Percentiles rank a stretch among this genome's conserved stretches.
These are phyloP conservation scores for Pterula multifida DNA, from an alignment of 1,284 basidiomycete genomes.

Conservation along the genomic window DNA sequence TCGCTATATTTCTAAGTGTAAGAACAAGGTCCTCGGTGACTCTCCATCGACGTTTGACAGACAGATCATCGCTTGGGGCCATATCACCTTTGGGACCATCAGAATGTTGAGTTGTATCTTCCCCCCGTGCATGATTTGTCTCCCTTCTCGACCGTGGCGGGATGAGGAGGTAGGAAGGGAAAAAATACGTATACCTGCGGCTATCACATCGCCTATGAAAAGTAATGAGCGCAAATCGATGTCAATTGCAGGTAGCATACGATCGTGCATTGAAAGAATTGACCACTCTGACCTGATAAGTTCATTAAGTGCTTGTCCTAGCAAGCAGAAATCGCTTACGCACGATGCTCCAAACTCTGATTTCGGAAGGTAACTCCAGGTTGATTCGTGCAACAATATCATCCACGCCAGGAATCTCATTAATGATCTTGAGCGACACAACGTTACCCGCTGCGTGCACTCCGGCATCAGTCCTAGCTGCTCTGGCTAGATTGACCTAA, in stretches of 20 bases:
- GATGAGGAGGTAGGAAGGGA: slow-evolving; percentile 89
- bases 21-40: slow-evolving; percentile 40
- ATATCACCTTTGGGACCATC: too few species aligned
- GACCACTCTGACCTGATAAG: slow-evolving; percentile 56
- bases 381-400: slow-evolving; percentile 77
- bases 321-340: slow-evolving; percentile 17
- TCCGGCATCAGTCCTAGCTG: slow-evolving; percentile 93
- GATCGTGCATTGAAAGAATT: slow-evolving; percentile 88
- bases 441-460: slow-evolving; percentile 96
- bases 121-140: too few species aligned
- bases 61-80: neutral
- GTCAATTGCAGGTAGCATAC: slow-evolving; percentile 31
- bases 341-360: slow-evolving; percentile 88
- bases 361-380: slow-evolving; percentile 76
- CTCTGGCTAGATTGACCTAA: slow-evolving; percentile 78
- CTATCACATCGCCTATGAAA: slow-evolving; percentile 73
- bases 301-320: neutral
- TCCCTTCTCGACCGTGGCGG: slow-evolving; percentile 76
- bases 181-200: slow-evolving; percentile 93
- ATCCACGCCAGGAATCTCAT: slow-evolving; percentile 55
- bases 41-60: slow-evolving; percentile 15
- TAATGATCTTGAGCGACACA: slow-evolving; percentile 86
- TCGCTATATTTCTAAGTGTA: slow-evolving; percentile 40
- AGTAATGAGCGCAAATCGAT: slow-evolving; percentile 8
- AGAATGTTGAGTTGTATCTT: too few species aligned